Conservation (phyloP, 192 early-diverging fungal species). For the Piromyces finnis region DNA sequence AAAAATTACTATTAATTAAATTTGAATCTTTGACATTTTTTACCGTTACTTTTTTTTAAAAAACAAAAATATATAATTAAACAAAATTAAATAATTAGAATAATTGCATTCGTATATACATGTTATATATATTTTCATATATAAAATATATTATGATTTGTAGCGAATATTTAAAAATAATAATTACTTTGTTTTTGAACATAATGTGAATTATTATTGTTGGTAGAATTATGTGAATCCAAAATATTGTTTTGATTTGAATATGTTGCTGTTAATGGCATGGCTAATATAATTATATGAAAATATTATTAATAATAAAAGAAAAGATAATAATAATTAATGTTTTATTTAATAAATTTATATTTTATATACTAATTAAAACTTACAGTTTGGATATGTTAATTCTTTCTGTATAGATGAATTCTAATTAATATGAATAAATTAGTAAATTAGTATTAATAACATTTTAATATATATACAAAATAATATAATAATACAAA, state of each 20-base stretch:
- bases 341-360: too few species aligned
- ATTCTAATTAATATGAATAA: not conserved
- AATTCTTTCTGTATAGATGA: not conserved
- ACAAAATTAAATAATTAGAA: too few species aligned
- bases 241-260: not conserved
- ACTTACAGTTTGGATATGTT: not conserved
- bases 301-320: not conserved
- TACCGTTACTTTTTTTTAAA: not conserved
- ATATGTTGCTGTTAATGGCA: not conserved
- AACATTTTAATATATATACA: too few species aligned
- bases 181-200: not conserved
- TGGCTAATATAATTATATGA: not conserved
- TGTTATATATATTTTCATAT: too few species aligned
- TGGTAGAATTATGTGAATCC: not conserved
- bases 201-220: not conserved
- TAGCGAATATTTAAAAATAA: too few species aligned
- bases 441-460: too few species aligned
- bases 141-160: too few species aligned
- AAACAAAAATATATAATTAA: too few species aligned
- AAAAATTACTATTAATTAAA: not conserved
- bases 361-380: too few species aligned
- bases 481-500: too few species aligned
- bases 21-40: not conserved
- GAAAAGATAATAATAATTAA: too few species aligned
- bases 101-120: too few species aligned